phyloP scores from a whole-genome alignment of 257 asterid genomes.

The Solanum gandarillasii region DNA sequence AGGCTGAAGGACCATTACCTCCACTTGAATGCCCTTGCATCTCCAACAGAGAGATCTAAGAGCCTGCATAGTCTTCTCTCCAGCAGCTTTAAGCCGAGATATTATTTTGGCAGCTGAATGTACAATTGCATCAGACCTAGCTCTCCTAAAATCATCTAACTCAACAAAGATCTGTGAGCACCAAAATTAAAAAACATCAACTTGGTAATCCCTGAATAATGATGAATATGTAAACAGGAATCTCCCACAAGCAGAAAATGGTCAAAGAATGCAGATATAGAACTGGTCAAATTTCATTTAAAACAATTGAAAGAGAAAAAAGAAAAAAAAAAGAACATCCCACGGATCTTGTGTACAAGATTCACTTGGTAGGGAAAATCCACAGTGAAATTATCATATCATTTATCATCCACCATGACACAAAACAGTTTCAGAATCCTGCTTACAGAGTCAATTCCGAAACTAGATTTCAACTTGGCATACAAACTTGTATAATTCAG shows the following conservation, averaged over 20 bases:
- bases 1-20: slow-evolving; percentile 46
- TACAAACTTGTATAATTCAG: neutral
- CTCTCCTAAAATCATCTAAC: slow-evolving; percentile 74
- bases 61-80: slow-evolving; percentile 88
- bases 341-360: neutral
- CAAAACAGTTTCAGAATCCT: neutral
- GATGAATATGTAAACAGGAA: neutral
- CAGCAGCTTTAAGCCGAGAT: slow-evolving; percentile 80
- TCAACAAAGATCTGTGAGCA: slow-evolving; percentile 56
- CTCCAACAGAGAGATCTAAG: slow-evolving; percentile 93
- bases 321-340: neutral
- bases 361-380: neutral
- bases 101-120: slow-evolving; percentile 88
- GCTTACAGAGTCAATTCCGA: neutral
- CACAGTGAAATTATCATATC: neutral
- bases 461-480: neutral
- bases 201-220: neutral
- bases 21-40: slow-evolving; percentile 88
- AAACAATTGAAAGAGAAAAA: neutral
- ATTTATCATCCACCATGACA: neutral
- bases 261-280: neutral
- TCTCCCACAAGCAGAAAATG: neutral
- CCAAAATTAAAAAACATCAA: neutral
- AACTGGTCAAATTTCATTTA: neutral
- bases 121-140: slow-evolving; percentile 89